Evolutionary conservation across 1,139 yeast species (phyloP), one percentile per base, ranked within the genome.

Genomic region (Lodderomyces parapsilosis): DNA sequence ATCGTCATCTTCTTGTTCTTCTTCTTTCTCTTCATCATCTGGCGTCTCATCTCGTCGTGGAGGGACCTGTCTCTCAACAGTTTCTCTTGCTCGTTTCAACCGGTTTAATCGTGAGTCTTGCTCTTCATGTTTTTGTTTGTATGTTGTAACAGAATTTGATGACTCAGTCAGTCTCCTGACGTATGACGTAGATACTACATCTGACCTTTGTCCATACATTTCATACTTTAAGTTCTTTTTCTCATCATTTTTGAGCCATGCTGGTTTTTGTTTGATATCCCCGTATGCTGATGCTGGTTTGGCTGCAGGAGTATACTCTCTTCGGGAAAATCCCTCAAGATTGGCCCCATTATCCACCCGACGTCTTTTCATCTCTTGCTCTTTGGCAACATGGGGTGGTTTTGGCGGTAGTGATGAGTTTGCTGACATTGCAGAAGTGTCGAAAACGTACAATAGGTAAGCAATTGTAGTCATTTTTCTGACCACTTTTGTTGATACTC

Each of bases 171-270:
- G 8, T 7, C 15, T 8, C 14, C 19, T 15, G 8, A 13, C 11
- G 15, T 30, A 22, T 9, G 36, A 23, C 17, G 39, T 22, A 11
- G 10, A 18, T 7, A 27, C 24, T 5, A 44, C 28, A 11, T 25
- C 18, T 10, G 50, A 36, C 35, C 63, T 48, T 8, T 56, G 35
- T 1, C 73, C 76, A 49, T 72, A 72, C 49, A 67, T 66, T 45
- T 68, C 76, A 52, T 72, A 72, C 47, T 69, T 71, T 55, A 51
- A 9, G 53, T 57, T 17, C 53, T 55, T 28, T 48, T 53, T 22
- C 41, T 36, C 33, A 3, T 39, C 36, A 11, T 36, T 38, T 38
- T 62, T 65, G 60, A 71, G 56, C 78, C 78, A 73, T 6, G 73
- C 74, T 7, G 78, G 78, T 32, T 52, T 53, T 28, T 55, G 50